Evolutionary conservation across 2,329 filamentous ascomycete species (phyloP).

Genomic region (Phialophora chinensis): DNA sequence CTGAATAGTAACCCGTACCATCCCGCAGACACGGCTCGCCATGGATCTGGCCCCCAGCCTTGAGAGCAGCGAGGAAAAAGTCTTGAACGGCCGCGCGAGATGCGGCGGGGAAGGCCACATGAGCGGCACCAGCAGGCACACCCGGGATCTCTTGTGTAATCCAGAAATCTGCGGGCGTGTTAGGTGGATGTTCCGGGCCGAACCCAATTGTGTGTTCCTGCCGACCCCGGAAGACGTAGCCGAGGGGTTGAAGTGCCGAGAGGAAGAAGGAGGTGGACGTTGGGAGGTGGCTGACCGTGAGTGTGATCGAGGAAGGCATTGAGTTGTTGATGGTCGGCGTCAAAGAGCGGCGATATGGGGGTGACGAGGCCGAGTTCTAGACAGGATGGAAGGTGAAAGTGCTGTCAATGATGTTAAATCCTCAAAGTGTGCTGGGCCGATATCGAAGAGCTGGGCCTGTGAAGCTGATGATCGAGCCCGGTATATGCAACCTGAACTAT

Average conservation of each 20-base stretch:
- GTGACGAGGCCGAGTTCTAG: slow-evolving; percentile 20
- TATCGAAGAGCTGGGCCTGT: background rate
- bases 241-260: slow-evolving; percentile 76
- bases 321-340: background rate
- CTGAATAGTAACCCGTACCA: slow-evolving; percentile 64
- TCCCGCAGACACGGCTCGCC: slow-evolving; percentile 62
- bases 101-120: slow-evolving; percentile 72
- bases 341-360: slow-evolving; percentile 27
- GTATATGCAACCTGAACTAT: background rate
- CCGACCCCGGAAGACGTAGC: slow-evolving; percentile 72
- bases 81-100: slow-evolving; percentile 69
- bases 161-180: slow-evolving; percentile 64
- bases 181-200: slow-evolving; percentile 57
- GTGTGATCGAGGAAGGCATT: slow-evolving; percentile 69
- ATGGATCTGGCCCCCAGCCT: slow-evolving; percentile 66
- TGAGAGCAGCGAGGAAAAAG: slow-evolving; percentile 73
- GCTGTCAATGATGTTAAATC: background rate
- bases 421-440: slow-evolving; percentile 22
- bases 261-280: slow-evolving; percentile 84
- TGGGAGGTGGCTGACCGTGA: slow-evolving; percentile 77
- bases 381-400: background rate
- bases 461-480: background rate
- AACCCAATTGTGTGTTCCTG: slow-evolving; percentile 67
- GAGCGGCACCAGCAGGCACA: slow-evolving; percentile 60
- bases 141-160: slow-evolving; percentile 65